Evolutionary conservation across 2,329 filamentous ascomycete genomes (phyloP).

Genomic region (Diaporthe citriasiana): DNA sequence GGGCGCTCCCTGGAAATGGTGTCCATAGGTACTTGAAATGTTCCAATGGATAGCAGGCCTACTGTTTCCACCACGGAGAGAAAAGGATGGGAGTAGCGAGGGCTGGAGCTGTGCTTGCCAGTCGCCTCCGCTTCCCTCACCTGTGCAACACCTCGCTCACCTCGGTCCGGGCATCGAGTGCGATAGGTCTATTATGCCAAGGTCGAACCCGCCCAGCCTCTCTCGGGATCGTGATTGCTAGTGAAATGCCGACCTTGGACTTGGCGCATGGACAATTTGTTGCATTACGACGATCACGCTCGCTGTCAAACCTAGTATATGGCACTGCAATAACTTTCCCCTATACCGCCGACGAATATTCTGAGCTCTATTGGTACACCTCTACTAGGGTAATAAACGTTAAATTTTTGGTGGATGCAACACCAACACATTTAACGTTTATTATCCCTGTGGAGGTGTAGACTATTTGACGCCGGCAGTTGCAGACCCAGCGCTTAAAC

Average conservation of each 20-base stretch:
- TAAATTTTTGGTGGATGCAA: too few relatives aligned
- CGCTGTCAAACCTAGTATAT: neutral
- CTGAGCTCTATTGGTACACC: too few relatives aligned
- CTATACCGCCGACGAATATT: neutral
- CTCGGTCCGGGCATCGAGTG: neutral
- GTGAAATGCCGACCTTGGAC: neutral
- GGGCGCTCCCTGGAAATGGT: neutral
- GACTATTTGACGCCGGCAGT: neutral
- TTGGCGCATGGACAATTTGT: neutral
- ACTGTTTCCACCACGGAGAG: too few relatives aligned
- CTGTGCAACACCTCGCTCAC: neutral
- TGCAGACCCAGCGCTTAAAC: neutral
- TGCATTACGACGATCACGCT: constrained; percentile 10
- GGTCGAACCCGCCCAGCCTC: neutral
- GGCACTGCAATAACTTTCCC: neutral
- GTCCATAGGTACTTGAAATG: neutral
- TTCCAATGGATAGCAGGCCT: neutral
- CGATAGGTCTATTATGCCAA: neutral
- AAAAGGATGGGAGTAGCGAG: neutral
- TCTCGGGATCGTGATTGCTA: neutral
- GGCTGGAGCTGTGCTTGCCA: neutral
- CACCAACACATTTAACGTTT: too few relatives aligned
- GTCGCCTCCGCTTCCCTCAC: neutral
- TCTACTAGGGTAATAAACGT: too few relatives aligned
- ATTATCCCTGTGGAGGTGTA: too few relatives aligned